These are phyloP conservation scores for Sodiomyces alkalinus DNA, from an alignment of 2,329 filamentous ascomycete species.

Conservation along the genomic window DNA sequence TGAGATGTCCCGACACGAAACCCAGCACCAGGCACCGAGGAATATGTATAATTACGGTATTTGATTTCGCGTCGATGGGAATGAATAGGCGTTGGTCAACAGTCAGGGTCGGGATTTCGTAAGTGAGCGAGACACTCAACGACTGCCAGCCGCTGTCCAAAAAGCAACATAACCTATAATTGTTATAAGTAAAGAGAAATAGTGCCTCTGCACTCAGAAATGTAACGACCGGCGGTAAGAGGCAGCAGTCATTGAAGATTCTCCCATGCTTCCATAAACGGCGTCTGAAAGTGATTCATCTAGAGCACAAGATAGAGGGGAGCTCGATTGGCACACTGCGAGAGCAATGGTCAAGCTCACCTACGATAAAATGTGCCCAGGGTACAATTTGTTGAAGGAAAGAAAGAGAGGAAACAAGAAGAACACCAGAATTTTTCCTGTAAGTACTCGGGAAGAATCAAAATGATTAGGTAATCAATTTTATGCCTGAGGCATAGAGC, in stretches of 20 bases:
- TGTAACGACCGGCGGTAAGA: conserved; percentile 66
- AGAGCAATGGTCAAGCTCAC: conserved; percentile 40
- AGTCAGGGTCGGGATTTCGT: too few relatives aligned
- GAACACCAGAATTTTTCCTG: conserved; percentile 4
- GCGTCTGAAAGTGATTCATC: conserved; percentile 39
- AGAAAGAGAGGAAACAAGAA: conserved; percentile 20
- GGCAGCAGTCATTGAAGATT: conserved; percentile 46
- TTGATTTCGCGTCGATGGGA: too few relatives aligned
- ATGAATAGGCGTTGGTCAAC: too few relatives aligned
- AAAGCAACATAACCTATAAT: too few relatives aligned
- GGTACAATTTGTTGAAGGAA: conserved; percentile 44
- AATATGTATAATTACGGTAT: too few relatives aligned
- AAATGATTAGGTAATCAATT: neutral
- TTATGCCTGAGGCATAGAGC: conserved; percentile 23
- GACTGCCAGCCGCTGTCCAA: too few relatives aligned
- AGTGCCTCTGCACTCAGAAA: too few relatives aligned
- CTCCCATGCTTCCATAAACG: conserved; percentile 60
- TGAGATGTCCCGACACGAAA: too few relatives aligned
- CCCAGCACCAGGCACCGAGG: too few relatives aligned
- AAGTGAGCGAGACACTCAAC: too few relatives aligned
- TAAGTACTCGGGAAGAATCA: neutral
- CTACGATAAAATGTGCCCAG: conserved; percentile 59
- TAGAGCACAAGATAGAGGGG: conserved; percentile 61
- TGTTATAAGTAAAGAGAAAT: too few relatives aligned
- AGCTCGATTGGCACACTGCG: conserved; percentile 40